Evolutionary conservation across 176 grass and related monocot genomes (phyloP).

Genomic region (Phoenix roebelenii): DNA sequence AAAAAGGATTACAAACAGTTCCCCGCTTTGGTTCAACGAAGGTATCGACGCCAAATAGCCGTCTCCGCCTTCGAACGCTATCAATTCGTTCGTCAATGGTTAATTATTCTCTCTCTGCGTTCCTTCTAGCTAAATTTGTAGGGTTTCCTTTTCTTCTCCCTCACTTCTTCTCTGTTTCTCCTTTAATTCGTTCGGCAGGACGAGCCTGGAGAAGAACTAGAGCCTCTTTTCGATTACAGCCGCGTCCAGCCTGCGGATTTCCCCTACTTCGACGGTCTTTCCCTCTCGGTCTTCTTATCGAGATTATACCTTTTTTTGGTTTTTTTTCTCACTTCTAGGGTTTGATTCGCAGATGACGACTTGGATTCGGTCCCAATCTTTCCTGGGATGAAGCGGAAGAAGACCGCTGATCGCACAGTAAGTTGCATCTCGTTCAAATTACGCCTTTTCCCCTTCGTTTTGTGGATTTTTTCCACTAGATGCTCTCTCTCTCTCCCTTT

Average conservation of each 20-base stretch:
- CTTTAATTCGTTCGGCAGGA: not conserved
- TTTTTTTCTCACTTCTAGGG: not conserved
- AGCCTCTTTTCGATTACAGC: slow-evolving; percentile 87
- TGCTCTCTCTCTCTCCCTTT: not conserved
- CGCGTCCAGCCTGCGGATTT: slow-evolving; percentile 47
- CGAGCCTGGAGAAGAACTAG: slow-evolving; percentile 47
- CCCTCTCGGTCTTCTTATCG: not conserved
- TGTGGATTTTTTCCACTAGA: not conserved
- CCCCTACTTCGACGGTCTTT: slow-evolving; percentile 61
- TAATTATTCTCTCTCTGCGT: too few species aligned
- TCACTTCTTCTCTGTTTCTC: too few species aligned
- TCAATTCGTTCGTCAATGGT: too few species aligned
- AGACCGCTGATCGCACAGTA: not conserved
- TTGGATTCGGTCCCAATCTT: slow-evolving; percentile 59
- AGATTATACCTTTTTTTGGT: too few species aligned
- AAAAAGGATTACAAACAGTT: too few species aligned
- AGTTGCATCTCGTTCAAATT: slow-evolving; percentile 1
- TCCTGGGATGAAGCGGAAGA: slow-evolving; percentile 44
- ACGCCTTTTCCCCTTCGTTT: not conserved
- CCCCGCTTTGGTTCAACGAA: too few species aligned
- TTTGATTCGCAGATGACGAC: slow-evolving; percentile 45
- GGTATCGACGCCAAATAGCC: too few species aligned
- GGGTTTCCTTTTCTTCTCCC: too few species aligned
- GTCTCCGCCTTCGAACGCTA: too few species aligned
- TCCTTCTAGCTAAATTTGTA: too few species aligned